Evolutionary conservation across 2,329 filamentous ascomycete species (phyloP).

Genomic region (Chrysosporium keratinophilum): DNA sequence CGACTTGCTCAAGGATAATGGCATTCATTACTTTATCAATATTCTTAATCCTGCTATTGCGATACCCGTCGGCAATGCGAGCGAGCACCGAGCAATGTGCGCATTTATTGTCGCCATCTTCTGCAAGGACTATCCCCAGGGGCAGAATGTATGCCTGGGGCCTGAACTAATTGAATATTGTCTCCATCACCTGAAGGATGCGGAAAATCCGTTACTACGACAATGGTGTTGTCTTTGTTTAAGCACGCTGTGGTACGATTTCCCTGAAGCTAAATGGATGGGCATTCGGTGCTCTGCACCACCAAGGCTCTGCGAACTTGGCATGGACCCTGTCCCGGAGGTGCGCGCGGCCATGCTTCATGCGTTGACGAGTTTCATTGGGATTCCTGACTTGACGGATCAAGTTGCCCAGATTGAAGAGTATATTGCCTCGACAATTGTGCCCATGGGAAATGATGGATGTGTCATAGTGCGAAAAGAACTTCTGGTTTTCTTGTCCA

Average conservation of each 20-base stretch:
- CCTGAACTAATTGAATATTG: slow-evolving; percentile 86
- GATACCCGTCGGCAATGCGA: slow-evolving; percentile 75
- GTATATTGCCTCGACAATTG: slow-evolving; percentile 73
- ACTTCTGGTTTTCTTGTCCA: slow-evolving; percentile 83
- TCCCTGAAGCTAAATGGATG: slow-evolving; percentile 87
- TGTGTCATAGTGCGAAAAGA: slow-evolving; percentile 92
- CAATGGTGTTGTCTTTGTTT: slow-evolving; percentile 96
- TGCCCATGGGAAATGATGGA: slow-evolving; percentile 87
- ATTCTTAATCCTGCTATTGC: slow-evolving; percentile 77
- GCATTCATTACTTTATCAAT: slow-evolving; percentile 90
- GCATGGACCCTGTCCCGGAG: slow-evolving; percentile 79
- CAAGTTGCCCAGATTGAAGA: slow-evolving; percentile 88
- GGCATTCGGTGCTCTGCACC: slow-evolving; percentile 85
- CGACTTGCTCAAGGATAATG: slow-evolving; percentile 91
- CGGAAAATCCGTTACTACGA: slow-evolving; percentile 75
- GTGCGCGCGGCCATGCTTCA: slow-evolving; percentile 89
- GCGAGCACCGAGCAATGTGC: slow-evolving; percentile 97
- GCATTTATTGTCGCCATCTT: slow-evolving; percentile 96
- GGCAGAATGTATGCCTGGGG: slow-evolving; percentile 82
- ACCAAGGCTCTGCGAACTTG: slow-evolving; percentile 65
- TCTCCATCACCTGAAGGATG: slow-evolving; percentile 69
- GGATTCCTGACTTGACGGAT: slow-evolving; percentile 83
- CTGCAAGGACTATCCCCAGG: slow-evolving; percentile 86
- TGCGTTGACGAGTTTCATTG: slow-evolving; percentile 85
- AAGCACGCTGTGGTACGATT: slow-evolving; percentile 86